Conservation (phyloP, 1,284 basidiomycete genomes). For the Apiotrichum veenhuisii region DNA sequence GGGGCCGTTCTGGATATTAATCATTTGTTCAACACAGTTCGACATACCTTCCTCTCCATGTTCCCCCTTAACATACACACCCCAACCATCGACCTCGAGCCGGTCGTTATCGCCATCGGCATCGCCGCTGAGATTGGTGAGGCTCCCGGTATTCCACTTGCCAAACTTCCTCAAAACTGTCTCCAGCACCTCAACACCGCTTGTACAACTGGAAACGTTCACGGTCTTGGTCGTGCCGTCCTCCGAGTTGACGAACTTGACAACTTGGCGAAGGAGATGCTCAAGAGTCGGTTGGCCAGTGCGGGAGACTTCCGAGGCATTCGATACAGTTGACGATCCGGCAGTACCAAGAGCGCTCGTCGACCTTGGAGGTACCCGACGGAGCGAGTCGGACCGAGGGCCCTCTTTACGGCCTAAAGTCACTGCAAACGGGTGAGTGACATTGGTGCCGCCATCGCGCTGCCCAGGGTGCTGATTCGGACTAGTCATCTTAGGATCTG, state of each 20-base stretch:
- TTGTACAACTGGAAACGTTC: constrained; percentile 70
- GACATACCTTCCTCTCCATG: constrained; percentile 58
- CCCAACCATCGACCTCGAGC: constrained; percentile 81
- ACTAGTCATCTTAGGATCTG: background rate
- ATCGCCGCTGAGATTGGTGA: constrained; percentile 33
- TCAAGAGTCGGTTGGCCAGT: constrained; percentile 48
- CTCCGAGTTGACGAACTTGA: constrained; percentile 80
- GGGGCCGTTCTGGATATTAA: constrained; percentile 57
- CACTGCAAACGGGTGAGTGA: constrained; percentile 39
- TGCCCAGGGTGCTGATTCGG: background rate
- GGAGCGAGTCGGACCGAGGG: background rate
- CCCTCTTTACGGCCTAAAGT: constrained; percentile 1
- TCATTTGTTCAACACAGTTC: background rate
- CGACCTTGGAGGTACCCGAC: background rate
- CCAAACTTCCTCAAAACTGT: constrained; percentile 82
- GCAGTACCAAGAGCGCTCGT: background rate
- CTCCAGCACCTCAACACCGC: constrained; percentile 78
- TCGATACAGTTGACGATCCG: background rate
- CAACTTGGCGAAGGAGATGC: constrained; percentile 47
- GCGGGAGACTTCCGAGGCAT: background rate
- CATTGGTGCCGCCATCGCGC: constrained; percentile 1
- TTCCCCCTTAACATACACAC: constrained; percentile 64
- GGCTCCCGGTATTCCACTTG: constrained; percentile 54
- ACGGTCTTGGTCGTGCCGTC: constrained; percentile 70
- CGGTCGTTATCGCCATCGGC: constrained; percentile 55